Conservation (phyloP, 169 alveolate species). For the Sarcocystis neurona region DNA sequence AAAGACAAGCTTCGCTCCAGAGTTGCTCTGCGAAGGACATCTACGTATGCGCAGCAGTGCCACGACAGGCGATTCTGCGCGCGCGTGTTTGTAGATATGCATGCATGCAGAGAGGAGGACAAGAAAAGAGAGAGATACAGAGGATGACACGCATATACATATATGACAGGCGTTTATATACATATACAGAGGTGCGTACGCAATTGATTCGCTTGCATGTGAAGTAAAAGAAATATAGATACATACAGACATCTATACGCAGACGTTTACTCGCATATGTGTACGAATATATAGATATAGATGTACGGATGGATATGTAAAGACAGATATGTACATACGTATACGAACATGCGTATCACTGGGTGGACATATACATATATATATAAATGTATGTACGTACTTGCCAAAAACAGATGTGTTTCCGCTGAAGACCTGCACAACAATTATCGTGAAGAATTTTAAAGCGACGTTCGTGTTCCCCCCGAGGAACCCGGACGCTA, state of each 20-base stretch:
- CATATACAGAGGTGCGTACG: too few relatives aligned
- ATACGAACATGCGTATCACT: background rate
- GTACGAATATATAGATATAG: background rate
- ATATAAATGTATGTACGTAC: slow-evolving; percentile 29
- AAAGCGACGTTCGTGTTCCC: slow-evolving; percentile 61
- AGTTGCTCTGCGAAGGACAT: too few relatives aligned
- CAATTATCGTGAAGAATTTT: slow-evolving; percentile 39
- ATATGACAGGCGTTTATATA: too few relatives aligned
- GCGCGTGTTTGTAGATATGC: too few relatives aligned
- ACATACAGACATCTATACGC: background rate
- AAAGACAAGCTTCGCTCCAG: too few relatives aligned
- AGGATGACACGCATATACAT: too few relatives aligned
- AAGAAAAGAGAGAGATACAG: too few relatives aligned
- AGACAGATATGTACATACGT: background rate
- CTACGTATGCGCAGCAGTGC: too few relatives aligned
- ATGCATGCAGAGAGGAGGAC: too few relatives aligned
- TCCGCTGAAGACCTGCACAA: slow-evolving; percentile 30
- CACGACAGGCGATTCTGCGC: too few relatives aligned
- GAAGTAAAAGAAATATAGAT: too few relatives aligned
- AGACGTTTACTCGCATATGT: background rate
- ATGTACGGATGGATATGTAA: background rate
- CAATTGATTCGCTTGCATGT: too few relatives aligned
- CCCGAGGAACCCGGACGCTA: slow-evolving; percentile 62
- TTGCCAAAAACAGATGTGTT: slow-evolving; percentile 7
- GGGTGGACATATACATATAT: background rate